These are phyloP conservation scores for Xylaria sp. DNA, from an alignment of 2,329 filamentous ascomycete species.

Conservation along the genomic window DNA sequence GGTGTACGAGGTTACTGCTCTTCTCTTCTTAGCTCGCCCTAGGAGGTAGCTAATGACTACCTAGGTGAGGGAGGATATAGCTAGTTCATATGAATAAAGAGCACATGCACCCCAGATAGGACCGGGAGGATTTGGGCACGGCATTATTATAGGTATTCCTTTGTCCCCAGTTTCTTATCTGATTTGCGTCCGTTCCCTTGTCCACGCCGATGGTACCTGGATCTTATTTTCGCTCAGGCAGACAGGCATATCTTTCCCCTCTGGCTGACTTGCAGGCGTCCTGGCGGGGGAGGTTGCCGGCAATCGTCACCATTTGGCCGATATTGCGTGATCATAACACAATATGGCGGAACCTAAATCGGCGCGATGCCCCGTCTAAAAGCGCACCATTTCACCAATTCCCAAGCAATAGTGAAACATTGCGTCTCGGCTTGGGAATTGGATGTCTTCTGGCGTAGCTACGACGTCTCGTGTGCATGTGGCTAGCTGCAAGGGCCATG, in stretches of 20 bases:
- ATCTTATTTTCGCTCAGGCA: neutral
- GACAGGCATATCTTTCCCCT: constrained; percentile 23
- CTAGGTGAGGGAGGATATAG: neutral
- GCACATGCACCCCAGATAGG: constrained; percentile 26
- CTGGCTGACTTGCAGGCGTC: constrained; percentile 3
- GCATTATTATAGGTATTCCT: constrained; percentile 28
- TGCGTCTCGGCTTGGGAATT: constrained; percentile 11
- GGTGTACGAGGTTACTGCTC: neutral
- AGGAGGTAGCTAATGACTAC: constrained; percentile 5
- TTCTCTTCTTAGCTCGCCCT: constrained; percentile 7
- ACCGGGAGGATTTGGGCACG: constrained; percentile 2
- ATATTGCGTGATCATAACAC: constrained; percentile 41
- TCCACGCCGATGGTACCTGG: constrained; percentile 4
- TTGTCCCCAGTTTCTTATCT: constrained; percentile 30
- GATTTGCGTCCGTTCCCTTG: constrained; percentile 3
- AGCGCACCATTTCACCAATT: constrained; percentile 9
- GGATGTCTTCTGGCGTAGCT: constrained; percentile 2
- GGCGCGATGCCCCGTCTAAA: constrained; percentile 7
- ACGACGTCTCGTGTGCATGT: constrained; percentile 1
- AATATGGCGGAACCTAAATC: constrained; percentile 34
- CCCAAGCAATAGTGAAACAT: constrained; percentile 1
- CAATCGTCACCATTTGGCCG: constrained; percentile 25
- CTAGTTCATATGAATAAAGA: constrained; percentile 17
- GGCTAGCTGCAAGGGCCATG: constrained; percentile 27
- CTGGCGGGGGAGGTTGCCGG: constrained; percentile 3